Base-by-base conservation (phyloP, 1,139 yeast genomes). In the Groenewaldozyma sp. region DNA sequence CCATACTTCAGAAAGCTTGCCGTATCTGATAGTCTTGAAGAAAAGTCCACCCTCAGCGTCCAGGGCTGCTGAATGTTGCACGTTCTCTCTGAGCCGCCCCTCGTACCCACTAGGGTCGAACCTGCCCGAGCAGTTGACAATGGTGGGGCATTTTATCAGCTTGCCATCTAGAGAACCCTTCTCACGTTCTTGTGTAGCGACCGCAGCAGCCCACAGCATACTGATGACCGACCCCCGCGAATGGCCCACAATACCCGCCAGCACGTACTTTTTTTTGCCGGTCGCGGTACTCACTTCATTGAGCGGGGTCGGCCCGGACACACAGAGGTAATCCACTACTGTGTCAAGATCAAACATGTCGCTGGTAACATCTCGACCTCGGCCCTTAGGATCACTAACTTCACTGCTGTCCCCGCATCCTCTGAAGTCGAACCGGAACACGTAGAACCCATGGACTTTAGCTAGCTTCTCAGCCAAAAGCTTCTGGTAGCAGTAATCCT, bases 171-270 rank as follows among this genome's bases (percentile, higher is more conserved):
- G n/a, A n/a, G n/a, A n/a, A n/a, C n/a, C n/a, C n/a, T n/a, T n/a
- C 54, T 54, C 44, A 19, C 58, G 50, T 13, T 54, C 45, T 41
- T 7, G 10, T 22, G 26, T 22, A 22, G 26, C 26, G 7, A 67
- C 69, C 45, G 73, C 74, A 33, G 70, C 44, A 1, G 80, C 78
- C 86, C 93, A 87, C 42, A 73, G 63, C 51, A 83, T 77, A 76
- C 78, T 74, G n/a, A 91, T 81, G 19, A 82, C 72, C 1, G 75
- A 68, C 3, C 94, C 96, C 44, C 96, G 65, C 0, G 95, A 83
- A 56, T 88, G 97, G 2, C 77, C 79, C 27, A 83, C 74, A 4
- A 84, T 58, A 2, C 59, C 55, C 38, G 51, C 73, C 10, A 84
- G 61, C 2, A 53, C 47, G 43, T 50, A 39, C 35, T 21, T 61